Evolutionary conservation across 495 filamentous ascomycete species (phyloP).

Genomic region (Penicillium simplicissimum): DNA sequence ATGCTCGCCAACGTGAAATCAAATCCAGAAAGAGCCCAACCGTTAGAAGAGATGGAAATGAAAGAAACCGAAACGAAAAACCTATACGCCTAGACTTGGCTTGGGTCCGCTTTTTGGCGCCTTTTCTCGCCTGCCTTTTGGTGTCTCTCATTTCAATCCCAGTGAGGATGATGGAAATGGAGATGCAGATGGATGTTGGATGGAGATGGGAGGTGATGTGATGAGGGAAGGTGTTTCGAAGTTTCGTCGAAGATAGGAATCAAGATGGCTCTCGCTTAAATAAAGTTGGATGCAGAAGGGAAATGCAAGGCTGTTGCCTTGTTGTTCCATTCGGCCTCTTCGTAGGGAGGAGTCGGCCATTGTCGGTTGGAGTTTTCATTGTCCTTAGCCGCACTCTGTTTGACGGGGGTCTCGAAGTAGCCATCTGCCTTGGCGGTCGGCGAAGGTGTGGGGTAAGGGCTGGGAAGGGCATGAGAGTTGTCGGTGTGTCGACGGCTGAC

Average conservation of each 20-base stretch:
- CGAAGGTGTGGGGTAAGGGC: conserved; percentile 89
- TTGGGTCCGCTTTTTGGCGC: conserved; percentile 27
- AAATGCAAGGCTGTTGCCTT: conserved; percentile 70
- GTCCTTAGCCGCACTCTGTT: conserved; percentile 63
- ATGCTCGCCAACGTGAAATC: conserved; percentile 23
- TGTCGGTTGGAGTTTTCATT: conserved; percentile 61
- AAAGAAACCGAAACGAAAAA: conserved; percentile 28
- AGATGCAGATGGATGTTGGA: conserved; percentile 13
- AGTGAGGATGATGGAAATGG: conserved; percentile 18
- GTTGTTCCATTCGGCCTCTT: conserved; percentile 86
- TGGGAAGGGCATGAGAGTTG: conserved; percentile 55
- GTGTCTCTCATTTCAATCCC: conserved; percentile 23
- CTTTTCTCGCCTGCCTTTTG: conserved; percentile 33
- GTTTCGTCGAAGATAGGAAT: background rate
- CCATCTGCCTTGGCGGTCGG: conserved; percentile 78
- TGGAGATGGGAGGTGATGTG: background rate
- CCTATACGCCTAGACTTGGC: conserved; percentile 41
- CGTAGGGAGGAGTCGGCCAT: conserved; percentile 96
- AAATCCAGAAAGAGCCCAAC: conserved; percentile 24
- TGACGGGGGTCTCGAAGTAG: conserved; percentile 62
- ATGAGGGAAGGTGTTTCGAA: background rate
- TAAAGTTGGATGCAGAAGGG: conserved; percentile 56
- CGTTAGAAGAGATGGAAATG: conserved; percentile 25
- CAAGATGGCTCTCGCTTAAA: conserved; percentile 31
- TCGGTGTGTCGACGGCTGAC: conserved; percentile 55